These are phyloP conservation scores for Fraxinus excelsior DNA, from an alignment of 257 asterid species.

Conservation along the genomic window DNA sequence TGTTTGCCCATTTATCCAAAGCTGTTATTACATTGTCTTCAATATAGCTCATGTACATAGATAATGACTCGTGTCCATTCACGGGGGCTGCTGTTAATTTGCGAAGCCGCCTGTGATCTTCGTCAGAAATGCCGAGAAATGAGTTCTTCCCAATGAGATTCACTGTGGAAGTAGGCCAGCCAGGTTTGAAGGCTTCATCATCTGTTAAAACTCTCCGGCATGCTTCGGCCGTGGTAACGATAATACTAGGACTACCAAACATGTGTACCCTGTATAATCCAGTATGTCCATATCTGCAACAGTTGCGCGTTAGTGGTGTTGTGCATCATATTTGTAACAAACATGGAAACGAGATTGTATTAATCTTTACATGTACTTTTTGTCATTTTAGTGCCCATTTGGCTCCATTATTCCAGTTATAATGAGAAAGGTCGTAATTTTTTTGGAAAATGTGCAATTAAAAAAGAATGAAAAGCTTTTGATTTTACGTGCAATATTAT, in stretches of 20 bases:
- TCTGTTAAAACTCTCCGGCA: constrained; percentile 70
- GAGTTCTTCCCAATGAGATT: neutral
- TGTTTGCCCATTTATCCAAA: constrained; percentile 67
- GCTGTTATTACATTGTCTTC: constrained; percentile 59
- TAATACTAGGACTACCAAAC: constrained; percentile 87
- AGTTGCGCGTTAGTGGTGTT: too few relatives aligned
- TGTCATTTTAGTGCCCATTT: too few relatives aligned
- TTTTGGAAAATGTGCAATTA: too few relatives aligned
- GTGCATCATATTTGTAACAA: too few relatives aligned
- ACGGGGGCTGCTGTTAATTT: neutral
- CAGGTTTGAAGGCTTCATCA: constrained; percentile 83
- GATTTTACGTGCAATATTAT: too few relatives aligned
- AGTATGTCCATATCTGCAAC: constrained; percentile 59
- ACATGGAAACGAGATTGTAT: too few relatives aligned
- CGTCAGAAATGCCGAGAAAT: neutral
- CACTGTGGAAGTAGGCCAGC: constrained; percentile 59
- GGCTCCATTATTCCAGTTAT: too few relatives aligned
- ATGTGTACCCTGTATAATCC: constrained; percentile 79
- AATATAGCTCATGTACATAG: constrained; percentile 64
- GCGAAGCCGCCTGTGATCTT: neutral
- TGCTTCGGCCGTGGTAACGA: constrained; percentile 74
- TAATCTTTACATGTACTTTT: too few relatives aligned
- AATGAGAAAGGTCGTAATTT: too few relatives aligned
- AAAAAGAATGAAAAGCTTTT: too few relatives aligned
- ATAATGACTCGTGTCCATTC: constrained; percentile 25